Percentiles rank a stretch among this genome's conserved stretches.
Evolutionary conservation across 2,329 filamentous ascomycete species (phyloP).

Genomic region (Clarireedia sp.): DNA sequence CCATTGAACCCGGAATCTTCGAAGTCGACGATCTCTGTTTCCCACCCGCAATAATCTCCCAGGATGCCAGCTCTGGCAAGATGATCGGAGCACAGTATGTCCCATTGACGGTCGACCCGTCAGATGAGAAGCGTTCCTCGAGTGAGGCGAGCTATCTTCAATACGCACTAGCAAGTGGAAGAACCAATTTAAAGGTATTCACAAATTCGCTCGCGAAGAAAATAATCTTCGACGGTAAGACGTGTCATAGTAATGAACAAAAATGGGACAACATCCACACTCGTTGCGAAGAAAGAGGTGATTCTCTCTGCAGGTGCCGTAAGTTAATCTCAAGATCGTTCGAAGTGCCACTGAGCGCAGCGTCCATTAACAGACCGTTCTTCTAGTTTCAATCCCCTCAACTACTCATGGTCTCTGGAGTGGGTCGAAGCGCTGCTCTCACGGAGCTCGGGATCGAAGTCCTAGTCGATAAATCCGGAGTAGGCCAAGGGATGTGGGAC

Average conservation of each 20-base stretch:
- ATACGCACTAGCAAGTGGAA: not conserved
- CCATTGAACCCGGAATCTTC: no score
- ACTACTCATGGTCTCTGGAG: conserved; percentile 4
- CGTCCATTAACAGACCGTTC: no score
- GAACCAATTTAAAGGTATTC: not conserved
- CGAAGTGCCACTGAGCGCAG: no score
- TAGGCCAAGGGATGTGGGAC: not conserved
- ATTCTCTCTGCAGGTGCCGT: conserved; percentile 1
- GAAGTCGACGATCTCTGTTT: no score
- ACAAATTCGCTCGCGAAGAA: conserved; percentile 1
- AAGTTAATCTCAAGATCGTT: not conserved
- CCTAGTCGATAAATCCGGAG: not conserved
- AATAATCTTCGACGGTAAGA: not conserved
- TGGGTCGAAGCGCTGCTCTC: not conserved
- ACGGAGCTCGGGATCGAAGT: not conserved
- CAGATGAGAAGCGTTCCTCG: not conserved
- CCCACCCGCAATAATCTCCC: not conserved
- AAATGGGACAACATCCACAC: not conserved
- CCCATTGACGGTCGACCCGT: not conserved
- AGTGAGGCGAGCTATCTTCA: conserved; percentile 4
- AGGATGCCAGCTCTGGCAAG: not conserved
- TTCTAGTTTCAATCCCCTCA: conserved; percentile 1
- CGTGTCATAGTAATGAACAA: not conserved
- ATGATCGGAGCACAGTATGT: not conserved
- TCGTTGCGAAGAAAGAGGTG: not conserved